These are phyloP conservation scores for Cucurbitaria berberidis DNA, from an alignment of 2,329 filamentous ascomycete genomes.

Conservation along the genomic window DNA sequence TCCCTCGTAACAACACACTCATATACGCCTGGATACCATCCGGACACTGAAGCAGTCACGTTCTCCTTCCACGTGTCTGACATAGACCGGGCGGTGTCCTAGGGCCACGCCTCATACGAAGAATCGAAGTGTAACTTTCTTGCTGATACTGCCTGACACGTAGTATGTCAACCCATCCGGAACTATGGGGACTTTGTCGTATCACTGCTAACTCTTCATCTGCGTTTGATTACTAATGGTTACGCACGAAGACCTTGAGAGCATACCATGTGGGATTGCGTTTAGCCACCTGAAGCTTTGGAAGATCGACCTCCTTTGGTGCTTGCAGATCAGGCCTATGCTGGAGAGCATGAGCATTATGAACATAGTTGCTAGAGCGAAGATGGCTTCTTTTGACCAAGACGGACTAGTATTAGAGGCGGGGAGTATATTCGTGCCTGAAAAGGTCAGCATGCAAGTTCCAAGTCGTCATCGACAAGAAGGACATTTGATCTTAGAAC, in stretches of 20 bases:
- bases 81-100: not conserved
- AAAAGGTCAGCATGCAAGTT: not conserved
- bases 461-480: too few relatives aligned
- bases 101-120: not conserved
- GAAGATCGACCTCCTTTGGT: not conserved
- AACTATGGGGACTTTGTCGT: too few relatives aligned
- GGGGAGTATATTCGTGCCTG: not conserved
- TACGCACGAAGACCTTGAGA: not conserved
- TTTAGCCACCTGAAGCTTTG: not conserved
- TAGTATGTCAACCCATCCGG: not conserved
- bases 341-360: slow-evolving; percentile 2
- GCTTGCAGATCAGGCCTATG: not conserved
- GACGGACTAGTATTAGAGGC: not conserved
- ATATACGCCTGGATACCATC: not conserved
- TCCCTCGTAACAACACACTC: not conserved
- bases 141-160: not conserved
- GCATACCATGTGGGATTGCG: not conserved
- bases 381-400: slow-evolving; percentile 7
- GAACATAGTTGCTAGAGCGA: slow-evolving; percentile 1
- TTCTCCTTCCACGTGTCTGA: not conserved
- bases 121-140: not conserved
- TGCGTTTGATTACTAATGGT: not conserved
- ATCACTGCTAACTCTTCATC: not conserved
- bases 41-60: not conserved
- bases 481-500: too few relatives aligned